Evolutionary conservation across 2,329 filamentous ascomycete species (phyloP).

Genomic region (Trichoderma hamatum): DNA sequence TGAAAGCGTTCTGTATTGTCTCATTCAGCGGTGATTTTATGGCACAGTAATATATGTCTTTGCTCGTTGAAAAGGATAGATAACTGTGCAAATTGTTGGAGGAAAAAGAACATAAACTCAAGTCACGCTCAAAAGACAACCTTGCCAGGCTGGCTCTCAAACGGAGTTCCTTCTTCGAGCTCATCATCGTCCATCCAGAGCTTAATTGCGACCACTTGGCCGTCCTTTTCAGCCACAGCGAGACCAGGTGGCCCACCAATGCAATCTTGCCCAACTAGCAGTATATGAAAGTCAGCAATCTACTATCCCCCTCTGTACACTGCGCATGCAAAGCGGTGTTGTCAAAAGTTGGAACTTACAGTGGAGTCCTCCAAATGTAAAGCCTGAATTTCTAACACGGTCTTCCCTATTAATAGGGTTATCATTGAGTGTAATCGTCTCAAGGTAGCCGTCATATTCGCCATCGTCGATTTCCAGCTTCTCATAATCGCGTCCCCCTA

Average conservation of each 20-base stretch:
- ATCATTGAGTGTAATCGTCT: slow-evolving; percentile 15
- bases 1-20: neutral
- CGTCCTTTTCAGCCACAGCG: slow-evolving; percentile 20
- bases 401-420: neutral
- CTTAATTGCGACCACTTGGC: slow-evolving; percentile 17
- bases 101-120: too few relatives aligned
- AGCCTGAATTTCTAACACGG: neutral
- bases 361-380: slow-evolving; percentile 21
- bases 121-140: neutral
- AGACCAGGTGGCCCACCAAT: slow-evolving; percentile 5
- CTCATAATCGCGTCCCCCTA: neutral
- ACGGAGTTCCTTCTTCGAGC: neutral
- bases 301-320: neutral
- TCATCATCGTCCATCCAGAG: neutral
- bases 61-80: neutral
- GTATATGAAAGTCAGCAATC: neutral
- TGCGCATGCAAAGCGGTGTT: neutral
- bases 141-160: slow-evolving; percentile 11
- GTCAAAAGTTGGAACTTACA: neutral
- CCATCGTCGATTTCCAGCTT: neutral
- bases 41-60: neutral
- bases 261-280: slow-evolving; percentile 3
- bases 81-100: neutral
- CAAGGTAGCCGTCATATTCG: slow-evolving; percentile 5
- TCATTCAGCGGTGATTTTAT: neutral